Conservation (phyloP, 75 land plant species). For the Sequoia sempervirens region DNA sequence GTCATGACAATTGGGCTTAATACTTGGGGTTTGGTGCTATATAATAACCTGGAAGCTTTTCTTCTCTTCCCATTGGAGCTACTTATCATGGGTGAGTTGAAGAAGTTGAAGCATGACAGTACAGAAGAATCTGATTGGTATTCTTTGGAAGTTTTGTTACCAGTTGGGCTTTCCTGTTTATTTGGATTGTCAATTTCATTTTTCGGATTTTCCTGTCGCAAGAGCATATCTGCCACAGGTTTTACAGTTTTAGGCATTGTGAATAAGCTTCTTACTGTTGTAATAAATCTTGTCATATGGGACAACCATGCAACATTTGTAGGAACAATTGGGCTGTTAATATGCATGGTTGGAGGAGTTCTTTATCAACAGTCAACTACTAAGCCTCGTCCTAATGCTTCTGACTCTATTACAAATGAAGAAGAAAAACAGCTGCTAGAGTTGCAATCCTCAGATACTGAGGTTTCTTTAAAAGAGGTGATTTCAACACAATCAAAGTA, state of each 20-base stretch:
- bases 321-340: conserved; percentile 82
- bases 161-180: conserved; percentile 79
- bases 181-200: conserved; percentile 91
- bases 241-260: conserved; percentile 96
- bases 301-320: conserved; percentile 76
- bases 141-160: conserved; percentile 64
- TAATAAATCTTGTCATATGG: conserved; percentile 91
- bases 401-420: conserved; percentile 15
- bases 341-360: conserved; percentile 86
- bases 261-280: conserved; percentile 86
- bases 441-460: conserved; percentile 9
- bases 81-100: conserved; percentile 82
- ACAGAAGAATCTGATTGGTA: conserved; percentile 59
- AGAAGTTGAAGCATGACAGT: conserved; percentile 65
- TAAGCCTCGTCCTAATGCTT: conserved; percentile 20
- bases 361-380: conserved; percentile 80
- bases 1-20: conserved; percentile 93
- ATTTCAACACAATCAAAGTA: not conserved
- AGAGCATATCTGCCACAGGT: conserved; percentile 87
- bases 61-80: conserved; percentile 83
- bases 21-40: conserved; percentile 94
- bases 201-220: conserved; percentile 91
- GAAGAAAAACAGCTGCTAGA: conserved; percentile 59
- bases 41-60: conserved; percentile 91
- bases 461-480: not conserved